A percentile compares a stretch with the other conserved stretches of the same genome.
Evolutionary conservation across 805 yeast genomes (phyloP).

Genomic region (Yarrowia osloensis): DNA sequence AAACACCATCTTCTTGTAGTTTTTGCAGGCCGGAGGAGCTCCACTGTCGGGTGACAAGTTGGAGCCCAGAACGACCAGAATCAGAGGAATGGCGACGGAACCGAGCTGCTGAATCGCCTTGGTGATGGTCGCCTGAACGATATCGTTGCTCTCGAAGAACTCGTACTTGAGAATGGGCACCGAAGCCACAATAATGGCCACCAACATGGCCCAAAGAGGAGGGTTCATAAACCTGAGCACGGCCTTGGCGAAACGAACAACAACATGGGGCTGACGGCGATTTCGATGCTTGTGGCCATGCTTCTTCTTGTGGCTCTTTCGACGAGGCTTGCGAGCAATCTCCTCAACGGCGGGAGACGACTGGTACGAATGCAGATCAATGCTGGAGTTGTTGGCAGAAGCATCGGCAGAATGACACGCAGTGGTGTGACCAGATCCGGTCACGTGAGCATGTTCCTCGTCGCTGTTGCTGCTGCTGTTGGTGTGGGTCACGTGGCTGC

Average conservation of each 20-base stretch:
- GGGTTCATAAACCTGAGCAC: conserved; percentile 55
- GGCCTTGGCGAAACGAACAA: not conserved
- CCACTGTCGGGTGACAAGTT: conserved; percentile 60
- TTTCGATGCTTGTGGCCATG: not conserved
- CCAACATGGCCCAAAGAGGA: conserved; percentile 63
- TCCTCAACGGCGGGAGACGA: conserved; percentile 3
- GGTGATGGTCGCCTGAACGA: conserved; percentile 55
- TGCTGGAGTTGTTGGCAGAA: not conserved
- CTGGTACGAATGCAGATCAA: not conserved
- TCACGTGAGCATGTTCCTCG: not conserved
- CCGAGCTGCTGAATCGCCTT: conserved; percentile 57
- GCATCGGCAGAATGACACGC: not conserved
- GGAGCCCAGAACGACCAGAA: conserved; percentile 61
- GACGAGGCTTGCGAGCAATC: not conserved
- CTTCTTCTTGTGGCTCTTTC: not conserved
- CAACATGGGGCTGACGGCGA: not conserved
- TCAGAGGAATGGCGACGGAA: conserved; percentile 60
- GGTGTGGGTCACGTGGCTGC: not conserved
- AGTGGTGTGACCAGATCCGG: not conserved
- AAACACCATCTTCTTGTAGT: conserved; percentile 50
- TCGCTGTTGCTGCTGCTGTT: not conserved
- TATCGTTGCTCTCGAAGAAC: conserved; percentile 51
- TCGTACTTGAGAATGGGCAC: conserved; percentile 51
- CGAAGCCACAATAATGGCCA: conserved; percentile 61
- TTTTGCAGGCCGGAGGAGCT: conserved; percentile 44